phyloP scores from a whole-genome alignment of 2,329 filamentous ascomycete species.

The Fusarium abutilonis region DNA sequence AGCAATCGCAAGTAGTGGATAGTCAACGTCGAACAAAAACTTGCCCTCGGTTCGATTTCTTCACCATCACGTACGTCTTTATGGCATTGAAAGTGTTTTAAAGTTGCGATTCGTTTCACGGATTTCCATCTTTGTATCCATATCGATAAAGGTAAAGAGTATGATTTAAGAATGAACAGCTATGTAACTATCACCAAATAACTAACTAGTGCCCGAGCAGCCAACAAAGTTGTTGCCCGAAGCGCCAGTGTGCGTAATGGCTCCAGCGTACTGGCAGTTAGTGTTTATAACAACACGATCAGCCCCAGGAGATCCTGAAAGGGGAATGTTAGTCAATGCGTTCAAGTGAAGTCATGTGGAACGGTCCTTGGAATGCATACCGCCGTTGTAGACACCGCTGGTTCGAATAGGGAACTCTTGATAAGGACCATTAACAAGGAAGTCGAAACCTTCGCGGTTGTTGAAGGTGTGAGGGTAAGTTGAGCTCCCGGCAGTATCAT shows the following conservation, averaged over 20 bases:
- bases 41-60: too few species aligned
- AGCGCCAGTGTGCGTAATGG: slow-evolving; percentile 77
- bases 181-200: neutral
- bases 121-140: too few species aligned
- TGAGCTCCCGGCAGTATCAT: slow-evolving; percentile 44
- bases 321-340: too few species aligned
- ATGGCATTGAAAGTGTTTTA: too few species aligned
- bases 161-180: too few species aligned
- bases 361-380: slow-evolving; percentile 36
- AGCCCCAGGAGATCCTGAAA: slow-evolving; percentile 62
- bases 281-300: slow-evolving; percentile 73
- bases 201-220: slow-evolving; percentile 54
- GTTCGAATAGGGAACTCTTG: slow-evolving; percentile 53
- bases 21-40: too few species aligned
- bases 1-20: too few species aligned
- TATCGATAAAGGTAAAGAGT: too few species aligned
- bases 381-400: slow-evolving; percentile 50
- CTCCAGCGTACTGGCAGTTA: slow-evolving; percentile 66
- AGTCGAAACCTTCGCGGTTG: slow-evolving; percentile 53
- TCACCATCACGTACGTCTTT: too few species aligned
- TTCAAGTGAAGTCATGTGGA: too few species aligned
- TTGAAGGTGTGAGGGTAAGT: slow-evolving; percentile 54
- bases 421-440: slow-evolving; percentile 49
- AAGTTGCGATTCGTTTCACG: too few species aligned
- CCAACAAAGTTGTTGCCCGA: slow-evolving; percentile 74